A percentile compares a stretch with the other conserved stretches of the same genome.
Evolutionary conservation across 352 stramenopile genomes (phyloP).

Genomic region (Globisporangium canariense): DNA sequence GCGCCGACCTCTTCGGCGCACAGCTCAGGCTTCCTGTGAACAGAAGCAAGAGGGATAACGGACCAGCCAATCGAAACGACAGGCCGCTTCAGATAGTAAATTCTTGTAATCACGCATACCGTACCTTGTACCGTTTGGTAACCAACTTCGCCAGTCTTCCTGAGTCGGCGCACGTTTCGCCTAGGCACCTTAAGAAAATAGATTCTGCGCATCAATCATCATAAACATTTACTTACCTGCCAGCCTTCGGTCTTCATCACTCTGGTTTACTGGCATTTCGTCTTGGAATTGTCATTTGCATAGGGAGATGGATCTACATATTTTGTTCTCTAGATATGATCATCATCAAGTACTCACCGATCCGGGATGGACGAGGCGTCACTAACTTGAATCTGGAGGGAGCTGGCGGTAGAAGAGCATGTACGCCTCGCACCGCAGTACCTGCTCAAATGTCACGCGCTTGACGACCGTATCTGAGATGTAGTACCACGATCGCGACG

Average conservation of each 20-base stretch:
- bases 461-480: conserved; percentile 68
- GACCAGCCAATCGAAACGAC: not conserved
- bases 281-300: not conserved
- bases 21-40: not conserved
- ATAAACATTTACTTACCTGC: not conserved
- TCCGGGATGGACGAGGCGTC: not conserved
- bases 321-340: not conserved
- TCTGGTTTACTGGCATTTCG: not conserved
- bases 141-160: not conserved
- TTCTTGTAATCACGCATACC: not conserved
- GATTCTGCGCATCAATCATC: not conserved
- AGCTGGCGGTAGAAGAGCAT: conserved; percentile 73
- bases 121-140: not conserved
- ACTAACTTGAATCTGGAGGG: conserved; percentile 5
- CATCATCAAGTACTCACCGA: not conserved
- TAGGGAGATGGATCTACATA: conserved; percentile 1
- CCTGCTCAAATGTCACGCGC: conserved; percentile 52
- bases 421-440: conserved; percentile 74
- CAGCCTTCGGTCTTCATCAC: not conserved
- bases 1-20: not conserved
- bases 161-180: not conserved
- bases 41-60: not conserved
- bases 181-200: not conserved
- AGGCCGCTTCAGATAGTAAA: not conserved
- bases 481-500: conserved; percentile 54